Conservation (phyloP, 1,139 yeast species). For the Suhomyces guaymorum region DNA sequence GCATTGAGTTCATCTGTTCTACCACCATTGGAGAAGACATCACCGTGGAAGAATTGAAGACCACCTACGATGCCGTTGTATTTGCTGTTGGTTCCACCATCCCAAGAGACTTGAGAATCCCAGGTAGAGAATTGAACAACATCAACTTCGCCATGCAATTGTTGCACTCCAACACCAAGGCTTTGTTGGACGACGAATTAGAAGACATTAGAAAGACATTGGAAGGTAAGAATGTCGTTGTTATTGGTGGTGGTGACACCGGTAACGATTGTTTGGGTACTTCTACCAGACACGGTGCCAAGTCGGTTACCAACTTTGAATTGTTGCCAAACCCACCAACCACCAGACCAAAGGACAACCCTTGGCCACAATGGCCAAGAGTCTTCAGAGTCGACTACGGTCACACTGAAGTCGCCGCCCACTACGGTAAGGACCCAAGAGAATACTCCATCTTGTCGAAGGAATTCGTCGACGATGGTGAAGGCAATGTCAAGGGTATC, state of each 20-base stretch:
- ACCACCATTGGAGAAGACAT: conserved; percentile 84
- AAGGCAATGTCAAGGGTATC: conserved; percentile 90
- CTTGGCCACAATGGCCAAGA: conserved; percentile 99
- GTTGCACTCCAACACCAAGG: conserved; percentile 85
- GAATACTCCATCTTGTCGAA: conserved; percentile 93
- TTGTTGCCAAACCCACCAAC: conserved; percentile 89
- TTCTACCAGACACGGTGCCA: conserved; percentile 95
- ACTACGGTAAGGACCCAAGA: conserved; percentile 96
- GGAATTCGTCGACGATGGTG: conserved; percentile 92
- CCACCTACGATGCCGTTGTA: conserved; percentile 75
- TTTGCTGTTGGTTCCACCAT: conserved; percentile 96
- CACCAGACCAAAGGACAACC: conserved; percentile 88
- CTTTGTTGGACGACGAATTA: conserved; percentile 77
- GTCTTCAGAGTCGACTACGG: conserved; percentile 97
- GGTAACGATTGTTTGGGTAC: conserved; percentile 99
- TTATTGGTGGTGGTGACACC: conserved; percentile 99
- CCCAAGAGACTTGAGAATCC: conserved; percentile 91
- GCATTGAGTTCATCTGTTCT: conserved; percentile 73
- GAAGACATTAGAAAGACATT: conserved; percentile 72
- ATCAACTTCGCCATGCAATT: conserved; percentile 95
- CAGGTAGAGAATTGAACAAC: conserved; percentile 88
- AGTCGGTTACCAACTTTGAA: conserved; percentile 93
- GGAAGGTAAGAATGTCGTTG: conserved; percentile 87
- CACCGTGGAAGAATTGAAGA: conserved; percentile 66
- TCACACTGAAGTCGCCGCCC: conserved; percentile 91